Conservation (phyloP, 2,329 filamentous ascomycete genomes). For the Fusarium sp. region DNA sequence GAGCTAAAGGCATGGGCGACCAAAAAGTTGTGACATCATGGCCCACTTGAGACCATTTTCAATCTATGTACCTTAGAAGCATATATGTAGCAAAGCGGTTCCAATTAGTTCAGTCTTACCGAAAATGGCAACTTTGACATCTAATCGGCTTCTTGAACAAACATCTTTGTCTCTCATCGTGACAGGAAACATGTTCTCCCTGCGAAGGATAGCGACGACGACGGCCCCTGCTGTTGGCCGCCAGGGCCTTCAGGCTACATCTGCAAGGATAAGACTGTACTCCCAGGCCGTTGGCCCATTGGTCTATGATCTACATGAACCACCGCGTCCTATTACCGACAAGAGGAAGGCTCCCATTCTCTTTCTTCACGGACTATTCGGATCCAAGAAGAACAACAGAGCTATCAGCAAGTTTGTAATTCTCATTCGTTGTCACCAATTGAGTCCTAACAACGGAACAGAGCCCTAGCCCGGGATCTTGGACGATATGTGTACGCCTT, state of each 20-base stretch:
- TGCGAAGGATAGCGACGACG: slow-evolving; percentile 21
- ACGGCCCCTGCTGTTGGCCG: slow-evolving; percentile 1
- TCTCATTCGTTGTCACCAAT: neutral
- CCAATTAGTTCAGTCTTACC: slow-evolving; percentile 21
- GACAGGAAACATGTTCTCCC: slow-evolving; percentile 33
- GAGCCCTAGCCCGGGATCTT: slow-evolving; percentile 83
- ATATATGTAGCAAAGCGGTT: slow-evolving; percentile 38
- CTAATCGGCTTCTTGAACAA: slow-evolving; percentile 29
- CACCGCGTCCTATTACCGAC: slow-evolving; percentile 55
- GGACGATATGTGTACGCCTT: slow-evolving; percentile 85
- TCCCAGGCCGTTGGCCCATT: slow-evolving; percentile 53
- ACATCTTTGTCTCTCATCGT: slow-evolving; percentile 11
- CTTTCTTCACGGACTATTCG: slow-evolving; percentile 93
- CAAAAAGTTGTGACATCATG: slow-evolving; percentile 33
- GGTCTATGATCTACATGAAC: slow-evolving; percentile 75
- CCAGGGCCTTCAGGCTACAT: neutral
- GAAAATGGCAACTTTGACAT: slow-evolving; percentile 36
- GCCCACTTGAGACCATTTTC: neutral
- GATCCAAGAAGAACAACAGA: slow-evolving; percentile 94
- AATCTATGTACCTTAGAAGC: slow-evolving; percentile 25
- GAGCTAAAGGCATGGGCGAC: neutral
- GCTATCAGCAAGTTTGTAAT: slow-evolving; percentile 88
- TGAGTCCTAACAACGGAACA: slow-evolving; percentile 49
- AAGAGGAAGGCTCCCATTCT: slow-evolving; percentile 74
- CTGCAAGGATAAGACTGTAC: slow-evolving; percentile 30